Evolutionary conservation across 1,284 basidiomycete genomes (phyloP), one percentile per base, ranked within the genome.

Genomic region (Coniophora puteana): DNA sequence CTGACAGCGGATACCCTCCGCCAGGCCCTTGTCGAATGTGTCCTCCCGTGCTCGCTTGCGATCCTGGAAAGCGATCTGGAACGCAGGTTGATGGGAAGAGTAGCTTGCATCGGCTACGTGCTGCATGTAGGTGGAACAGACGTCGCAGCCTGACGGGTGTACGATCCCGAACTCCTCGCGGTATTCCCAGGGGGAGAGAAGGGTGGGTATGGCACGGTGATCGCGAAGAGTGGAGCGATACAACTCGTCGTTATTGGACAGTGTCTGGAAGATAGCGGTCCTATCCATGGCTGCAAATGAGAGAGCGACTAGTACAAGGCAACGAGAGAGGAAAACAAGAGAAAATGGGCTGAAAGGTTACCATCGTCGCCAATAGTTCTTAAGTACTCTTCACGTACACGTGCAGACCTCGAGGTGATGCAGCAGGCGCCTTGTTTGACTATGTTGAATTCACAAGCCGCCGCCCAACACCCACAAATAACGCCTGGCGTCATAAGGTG

Each of bases 141-240:
- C 53, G 3, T 52, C 53, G 47, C 71, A 72, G 41, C 59, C 65
- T 1, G 61, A 59, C 1, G 59, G 56, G 40, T 72, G 70, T 3
- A 72, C 61, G 23, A 73, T 57, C 13, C 70, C 70, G 47, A 66
- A 68, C 42, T 58, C 58, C 3, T 67, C 58, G 46, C 68, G 56
- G 53, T 54, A 62, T 48, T 58, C 62, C 68, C 69, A 70, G 5
- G 58, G 58, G 0, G 62, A 63, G 28, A 60, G 38, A 20, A 60
- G 62, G 4, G 58, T 60, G 8, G 58, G 58, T 3, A 60, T 41
- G 17, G 57, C 59, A 24, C 62, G 62, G 24, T 35, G 60, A 36
- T 60, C 58, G 49, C 58, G 47, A 38, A 51, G 32, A 23, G 51
- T 28, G 2, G 23, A 41, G 38, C 62, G 58, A 41, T 50, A 57